Percentiles rank a stretch among this genome's conserved stretches.
phyloP scores from a whole-genome alignment of 352 stramenopile species.

The Phytophthora kernoviae region DNA sequence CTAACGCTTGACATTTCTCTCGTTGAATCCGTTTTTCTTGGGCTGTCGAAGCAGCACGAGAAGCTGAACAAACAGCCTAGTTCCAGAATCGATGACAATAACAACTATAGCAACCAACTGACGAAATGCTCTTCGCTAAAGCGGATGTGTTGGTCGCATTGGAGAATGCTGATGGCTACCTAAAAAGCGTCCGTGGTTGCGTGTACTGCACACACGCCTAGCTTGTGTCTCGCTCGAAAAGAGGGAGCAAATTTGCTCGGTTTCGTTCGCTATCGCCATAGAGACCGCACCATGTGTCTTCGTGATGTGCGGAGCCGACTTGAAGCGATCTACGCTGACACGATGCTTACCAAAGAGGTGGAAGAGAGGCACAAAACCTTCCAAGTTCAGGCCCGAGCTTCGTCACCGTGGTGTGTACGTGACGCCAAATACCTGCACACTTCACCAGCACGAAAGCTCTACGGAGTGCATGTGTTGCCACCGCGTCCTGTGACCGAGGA shows the following conservation, averaged over 20 bases:
- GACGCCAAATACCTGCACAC: constrained; percentile 48
- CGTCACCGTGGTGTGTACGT: constrained; percentile 68
- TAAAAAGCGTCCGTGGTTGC: constrained; percentile 64
- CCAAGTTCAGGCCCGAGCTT: constrained; percentile 42
- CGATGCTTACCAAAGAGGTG: constrained; percentile 26
- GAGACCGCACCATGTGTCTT: constrained; percentile 49
- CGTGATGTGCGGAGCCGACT: constrained; percentile 27
- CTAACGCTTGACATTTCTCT: constrained; percentile 57
- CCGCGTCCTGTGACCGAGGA: constrained; percentile 43
- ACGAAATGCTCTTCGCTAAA: constrained; percentile 58
- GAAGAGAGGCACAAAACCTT: constrained; percentile 51
- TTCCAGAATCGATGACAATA: not conserved
- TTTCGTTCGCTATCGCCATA: constrained; percentile 58
- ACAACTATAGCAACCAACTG: constrained; percentile 18
- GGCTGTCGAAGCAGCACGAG: constrained; percentile 37
- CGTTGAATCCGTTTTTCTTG: constrained; percentile 57
- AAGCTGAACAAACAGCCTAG: constrained; percentile 6
- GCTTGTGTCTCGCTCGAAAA: constrained; percentile 63
- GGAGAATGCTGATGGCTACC: constrained; percentile 41
- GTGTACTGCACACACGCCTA: constrained; percentile 57
- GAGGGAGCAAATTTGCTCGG: constrained; percentile 48
- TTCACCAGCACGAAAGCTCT: constrained; percentile 49
- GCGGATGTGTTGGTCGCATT: constrained; percentile 57
- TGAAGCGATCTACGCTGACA: constrained; percentile 44
- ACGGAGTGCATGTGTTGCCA: constrained; percentile 56